Evolutionary conservation across 2,329 filamentous ascomycete genomes (phyloP).

Genomic region (Ophiognomonia clavigignenti-juglandacearum): DNA sequence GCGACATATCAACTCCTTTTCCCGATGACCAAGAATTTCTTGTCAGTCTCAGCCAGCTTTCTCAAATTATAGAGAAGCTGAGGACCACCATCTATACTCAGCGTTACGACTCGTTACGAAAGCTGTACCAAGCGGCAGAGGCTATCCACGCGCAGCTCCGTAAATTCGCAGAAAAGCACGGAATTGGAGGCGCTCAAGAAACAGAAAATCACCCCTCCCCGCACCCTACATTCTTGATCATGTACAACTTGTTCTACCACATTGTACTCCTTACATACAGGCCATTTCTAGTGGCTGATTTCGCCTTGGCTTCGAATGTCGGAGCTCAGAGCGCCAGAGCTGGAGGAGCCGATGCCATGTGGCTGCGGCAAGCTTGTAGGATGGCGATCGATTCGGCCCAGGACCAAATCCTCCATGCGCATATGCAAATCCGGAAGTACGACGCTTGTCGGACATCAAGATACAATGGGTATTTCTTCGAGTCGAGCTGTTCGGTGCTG

Average conservation of each 20-base stretch:
- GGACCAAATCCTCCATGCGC: conserved; percentile 22
- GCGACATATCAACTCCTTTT: conserved; percentile 21
- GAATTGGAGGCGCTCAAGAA: conserved; percentile 16
- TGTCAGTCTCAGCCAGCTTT: conserved; percentile 18
- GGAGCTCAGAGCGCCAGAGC: background rate
- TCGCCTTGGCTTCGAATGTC: conserved; percentile 15
- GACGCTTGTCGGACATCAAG: conserved; percentile 13
- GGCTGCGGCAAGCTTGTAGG: conserved; percentile 26
- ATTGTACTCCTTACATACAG: conserved; percentile 21
- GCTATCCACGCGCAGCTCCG: conserved; percentile 20
- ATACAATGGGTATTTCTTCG: conserved; percentile 24
- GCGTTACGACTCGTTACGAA: conserved; percentile 22
- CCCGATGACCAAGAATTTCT: conserved; percentile 19
- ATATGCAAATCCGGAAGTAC: conserved; percentile 13
- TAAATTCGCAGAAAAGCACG: conserved; percentile 18
- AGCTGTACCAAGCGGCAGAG: conserved; percentile 22
- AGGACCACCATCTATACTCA: conserved; percentile 21
- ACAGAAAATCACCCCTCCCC: conserved; percentile 2
- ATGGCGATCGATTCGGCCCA: conserved; percentile 26
- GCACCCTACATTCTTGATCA: conserved; percentile 11
- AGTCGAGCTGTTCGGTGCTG: conserved; percentile 24
- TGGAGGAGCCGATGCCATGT: conserved; percentile 19
- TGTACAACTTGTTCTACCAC: conserved; percentile 18
- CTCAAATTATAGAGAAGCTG: conserved; percentile 18
- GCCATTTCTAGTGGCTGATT: conserved; percentile 23